Base-by-base conservation (phyloP, 768 basidiomycete genomes). In the Mycena floridula region DNA sequence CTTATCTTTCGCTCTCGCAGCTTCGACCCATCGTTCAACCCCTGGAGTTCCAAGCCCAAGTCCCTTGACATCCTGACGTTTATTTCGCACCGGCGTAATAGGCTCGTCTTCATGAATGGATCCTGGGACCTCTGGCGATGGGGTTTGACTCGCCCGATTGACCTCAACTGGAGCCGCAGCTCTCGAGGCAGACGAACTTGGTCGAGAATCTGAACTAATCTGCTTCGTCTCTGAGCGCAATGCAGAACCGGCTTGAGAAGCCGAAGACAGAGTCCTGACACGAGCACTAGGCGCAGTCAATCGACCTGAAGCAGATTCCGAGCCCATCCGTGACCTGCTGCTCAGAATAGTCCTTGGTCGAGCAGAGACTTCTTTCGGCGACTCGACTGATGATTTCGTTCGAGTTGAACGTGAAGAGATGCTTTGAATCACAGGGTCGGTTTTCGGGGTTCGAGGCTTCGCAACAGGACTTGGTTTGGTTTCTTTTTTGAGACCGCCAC, bases 21-120 rank as follows among this genome's bases (percentile, higher is more conserved):
- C 69, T 36, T 60, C 59, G n/a, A 74, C 65, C 80, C 80, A 75
- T 23, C 56, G 57, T 46, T 71, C 68, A 13, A 77, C 68, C 44
- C 81, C 78, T 3, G 79, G 79, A 18, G 73, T 73, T 4, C 67
- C 72, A n/a, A 76, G 59, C 13, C 73, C 72, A 15, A 76, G 56
- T 13, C 73, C 59, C 5, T 53, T 61, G 50, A 65, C 49, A 21
- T 47, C 46, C 13, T 44, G 50, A 41, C 58, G 62, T 42, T 56
- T 56, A 9, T 42, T 51, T 3, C 58, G 57, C 12, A 67, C 42
- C 4, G 70, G 68, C 5, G 69, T 70, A 0, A 57, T 40, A 6
- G 65, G 66, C 12, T 66, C 65, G 3, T 44, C 50, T 5, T 25
- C 43, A 7, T 38, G 42, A 28, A 63, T 47, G 43, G 42, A 5